phyloP scores from a whole-genome alignment of 805 yeast genomes.

The Pichia thaimueangensis region DNA sequence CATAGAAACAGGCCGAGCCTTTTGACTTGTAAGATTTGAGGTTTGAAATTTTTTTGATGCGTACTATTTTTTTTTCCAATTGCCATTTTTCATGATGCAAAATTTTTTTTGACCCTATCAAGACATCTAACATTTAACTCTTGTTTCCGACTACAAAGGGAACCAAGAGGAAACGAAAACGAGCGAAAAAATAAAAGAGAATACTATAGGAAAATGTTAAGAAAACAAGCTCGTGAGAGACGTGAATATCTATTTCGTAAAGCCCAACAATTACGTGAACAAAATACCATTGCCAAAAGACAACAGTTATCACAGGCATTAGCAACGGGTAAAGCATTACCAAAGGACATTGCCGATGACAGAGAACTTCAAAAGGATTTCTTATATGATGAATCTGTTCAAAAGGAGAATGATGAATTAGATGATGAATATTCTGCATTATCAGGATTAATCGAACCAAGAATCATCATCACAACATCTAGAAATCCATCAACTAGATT shows the following conservation, averaged over 20 bases:
- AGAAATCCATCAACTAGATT: slow-evolving; percentile 83
- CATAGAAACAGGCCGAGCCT: too few relatives aligned
- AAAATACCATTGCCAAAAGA: slow-evolving; percentile 77
- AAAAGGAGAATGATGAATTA: slow-evolving; percentile 36
- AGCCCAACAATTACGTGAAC: slow-evolving; percentile 85
- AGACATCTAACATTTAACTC: too few relatives aligned
- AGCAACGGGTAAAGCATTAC: slow-evolving; percentile 85
- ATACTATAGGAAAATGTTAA: slow-evolving; percentile 52
- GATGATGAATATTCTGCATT: slow-evolving; percentile 91
- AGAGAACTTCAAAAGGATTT: slow-evolving; percentile 71
- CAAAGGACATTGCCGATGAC: slow-evolving; percentile 89
- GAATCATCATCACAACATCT: slow-evolving; percentile 86
- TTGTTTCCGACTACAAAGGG: too few relatives aligned
- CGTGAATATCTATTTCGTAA: slow-evolving; percentile 87
- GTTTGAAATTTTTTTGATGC: too few relatives aligned
- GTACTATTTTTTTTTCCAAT: too few relatives aligned
- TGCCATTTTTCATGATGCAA: too few relatives aligned
- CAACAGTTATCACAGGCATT: slow-evolving; percentile 80
- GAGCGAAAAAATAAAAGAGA: too few relatives aligned
- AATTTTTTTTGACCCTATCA: too few relatives aligned
- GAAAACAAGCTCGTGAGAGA: slow-evolving; percentile 95
- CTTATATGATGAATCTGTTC: slow-evolving; percentile 77
- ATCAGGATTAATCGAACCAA: slow-evolving; percentile 86
- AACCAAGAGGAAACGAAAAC: too few relatives aligned
- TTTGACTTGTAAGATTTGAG: too few relatives aligned